Conservation (phyloP, 1,139 yeast genomes). For the Candida pseudoviswanathii region DNA sequence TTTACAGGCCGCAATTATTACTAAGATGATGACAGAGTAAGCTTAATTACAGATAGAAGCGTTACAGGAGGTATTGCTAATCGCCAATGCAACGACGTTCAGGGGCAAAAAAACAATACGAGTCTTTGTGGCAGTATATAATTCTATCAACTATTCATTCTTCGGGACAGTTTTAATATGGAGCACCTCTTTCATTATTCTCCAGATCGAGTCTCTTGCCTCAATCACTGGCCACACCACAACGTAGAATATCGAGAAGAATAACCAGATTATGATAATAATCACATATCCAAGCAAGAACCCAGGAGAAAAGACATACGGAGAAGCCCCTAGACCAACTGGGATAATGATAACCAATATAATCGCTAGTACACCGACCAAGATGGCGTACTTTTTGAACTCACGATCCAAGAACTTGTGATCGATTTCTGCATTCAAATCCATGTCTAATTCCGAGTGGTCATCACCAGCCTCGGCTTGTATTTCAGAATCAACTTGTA, state of each 20-base stretch:
- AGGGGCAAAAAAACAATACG: no score
- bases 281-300: conserved; percentile 20
- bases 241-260: conserved; percentile 20
- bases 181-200: neutral
- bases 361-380: conserved; percentile 18
- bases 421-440: conserved; percentile 16
- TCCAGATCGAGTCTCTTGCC: conserved; percentile 18
- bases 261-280: conserved; percentile 22
- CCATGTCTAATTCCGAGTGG: conserved; percentile 13
- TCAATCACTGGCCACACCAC: conserved; percentile 21
- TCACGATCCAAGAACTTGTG: conserved; percentile 19
- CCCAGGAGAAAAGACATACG: conserved; percentile 21
- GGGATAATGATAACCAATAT: conserved; percentile 21
- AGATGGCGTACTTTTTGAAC: conserved; percentile 21
- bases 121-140: no score
- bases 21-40: no score
- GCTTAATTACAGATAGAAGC: no score
- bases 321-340: conserved; percentile 18
- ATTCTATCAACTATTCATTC: no score
- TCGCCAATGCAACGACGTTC: no score
- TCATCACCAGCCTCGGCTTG: conserved; percentile 8
- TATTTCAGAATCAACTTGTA: neutral
- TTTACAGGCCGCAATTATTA: no score
- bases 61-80: no score
- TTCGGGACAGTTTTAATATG: no score